Base-by-base conservation (phyloP, 2,329 filamentous ascomycete species). In the Paracoccidioides brasiliensis region DNA sequence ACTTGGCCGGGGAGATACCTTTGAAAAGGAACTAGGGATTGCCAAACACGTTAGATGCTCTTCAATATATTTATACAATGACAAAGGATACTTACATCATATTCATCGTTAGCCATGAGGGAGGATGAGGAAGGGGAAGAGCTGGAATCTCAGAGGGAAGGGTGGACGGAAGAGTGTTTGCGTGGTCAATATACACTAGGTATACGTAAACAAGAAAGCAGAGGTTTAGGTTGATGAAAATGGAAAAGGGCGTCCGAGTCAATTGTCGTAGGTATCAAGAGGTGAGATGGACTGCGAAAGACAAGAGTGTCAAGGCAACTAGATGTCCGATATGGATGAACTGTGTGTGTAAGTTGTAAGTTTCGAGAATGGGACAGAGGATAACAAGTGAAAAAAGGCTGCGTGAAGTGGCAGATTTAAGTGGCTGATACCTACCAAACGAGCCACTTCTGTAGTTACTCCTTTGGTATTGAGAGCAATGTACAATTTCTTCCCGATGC, bases 31-130 rank as follows among this genome's bases (percentile, higher is more conserved):
- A 97, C 90, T 42, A 42, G 38, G 9, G 3, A 40, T 41, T 42
- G 50, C 15, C 30, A 53, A 48, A 64, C 49, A 22, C 33, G 45
- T 53, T 50, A 60, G 52, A 37, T 42, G 40, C 35, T 4, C 44
- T 44, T 5, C 10, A 38, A 14, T 14, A 42, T 35, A 14, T 7
- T 12, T 9, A 35, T 7, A 14, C 8, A 9, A 35, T 12, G 22
- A 14, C 48, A n/a, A 9, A 48, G 28, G 35, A 48, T 56, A 76
- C 90, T 80, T 79, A 97, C 91, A 85, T 98, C 93, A 79, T 98
- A 98, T 80, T 98, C 93, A 82, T 98, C 93, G 85, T 97, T 98
- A 71, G 91, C 93, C 93, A 97, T 98, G 75, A 59, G 65, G 64
- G 63, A 62, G 56, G 59, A 57, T 60, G 55, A 51, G 59, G 58